These are phyloP conservation scores for Apiotrichum brassicae DNA, from an alignment of 1,284 basidiomycete genomes.

Conservation along the genomic window DNA sequence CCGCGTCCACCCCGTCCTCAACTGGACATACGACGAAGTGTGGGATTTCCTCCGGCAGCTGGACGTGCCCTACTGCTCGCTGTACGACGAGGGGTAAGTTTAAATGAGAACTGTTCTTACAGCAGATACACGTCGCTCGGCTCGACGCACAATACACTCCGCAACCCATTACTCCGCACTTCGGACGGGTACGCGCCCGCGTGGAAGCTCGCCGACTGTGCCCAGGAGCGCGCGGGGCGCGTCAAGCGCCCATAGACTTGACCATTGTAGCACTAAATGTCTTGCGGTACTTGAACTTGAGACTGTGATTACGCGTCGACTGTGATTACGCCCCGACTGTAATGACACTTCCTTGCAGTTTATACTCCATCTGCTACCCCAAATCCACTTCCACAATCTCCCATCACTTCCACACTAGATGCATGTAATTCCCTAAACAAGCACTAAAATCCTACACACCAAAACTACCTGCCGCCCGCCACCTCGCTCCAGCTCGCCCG, in stretches of 20 bases:
- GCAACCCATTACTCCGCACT: conserved; percentile 71
- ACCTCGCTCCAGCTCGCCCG: conserved; percentile 30
- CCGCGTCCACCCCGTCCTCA: conserved; percentile 89
- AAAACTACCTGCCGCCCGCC: background rate
- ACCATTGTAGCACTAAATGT: too few relatives aligned
- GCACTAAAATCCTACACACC: background rate
- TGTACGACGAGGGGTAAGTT: conserved; percentile 83
- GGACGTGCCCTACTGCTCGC: conserved; percentile 71
- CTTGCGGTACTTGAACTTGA: background rate
- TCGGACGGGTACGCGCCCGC: conserved; percentile 31
- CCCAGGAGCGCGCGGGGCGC: conserved; percentile 11
- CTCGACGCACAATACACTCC: conserved; percentile 88
- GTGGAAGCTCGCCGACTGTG: conserved; percentile 53
- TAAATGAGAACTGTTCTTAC: background rate
- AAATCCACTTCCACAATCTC: too few relatives aligned
- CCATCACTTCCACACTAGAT: too few relatives aligned
- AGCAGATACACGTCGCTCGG: conserved; percentile 80
- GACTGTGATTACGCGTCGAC: background rate
- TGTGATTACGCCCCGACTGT: too few relatives aligned
- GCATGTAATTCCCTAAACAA: conserved; percentile 6
- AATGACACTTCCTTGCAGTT: too few relatives aligned
- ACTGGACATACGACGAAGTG: conserved; percentile 85
- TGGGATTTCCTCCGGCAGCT: conserved; percentile 79
- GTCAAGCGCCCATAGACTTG: conserved; percentile 1
- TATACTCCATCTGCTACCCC: too few relatives aligned